Conservation (phyloP, 805 yeast species). For the Yarrowia keelungensis region DNA sequence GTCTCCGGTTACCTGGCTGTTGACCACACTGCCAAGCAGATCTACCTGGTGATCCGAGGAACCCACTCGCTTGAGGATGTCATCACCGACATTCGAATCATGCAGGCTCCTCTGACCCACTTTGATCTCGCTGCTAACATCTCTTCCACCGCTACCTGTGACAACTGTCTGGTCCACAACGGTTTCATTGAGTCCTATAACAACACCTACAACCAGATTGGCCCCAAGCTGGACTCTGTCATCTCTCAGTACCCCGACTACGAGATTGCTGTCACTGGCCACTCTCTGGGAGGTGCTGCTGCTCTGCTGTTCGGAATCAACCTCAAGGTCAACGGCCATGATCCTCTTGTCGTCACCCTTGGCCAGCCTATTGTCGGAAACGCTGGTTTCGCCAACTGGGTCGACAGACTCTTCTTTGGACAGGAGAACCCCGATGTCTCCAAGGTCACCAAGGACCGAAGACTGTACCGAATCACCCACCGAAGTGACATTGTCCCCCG, state of each 20-base stretch:
- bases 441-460: conserved; percentile 10
- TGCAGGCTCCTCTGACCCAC: conserved; percentile 18
- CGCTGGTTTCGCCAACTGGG: conserved; percentile 33
- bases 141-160: conserved; percentile 4
- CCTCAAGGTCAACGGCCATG: conserved; percentile 31
- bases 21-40: conserved; percentile 26
- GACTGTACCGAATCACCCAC: conserved; percentile 32
- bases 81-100: conserved; percentile 24
- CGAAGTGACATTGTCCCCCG: conserved; percentile 30
- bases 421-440: conserved; percentile 25
- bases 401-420: conserved; percentile 30
- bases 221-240: conserved; percentile 4
- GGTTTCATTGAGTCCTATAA: conserved; percentile 29
- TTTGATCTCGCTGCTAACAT: conserved; percentile 17
- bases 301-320: conserved; percentile 35
- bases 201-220: conserved; percentile 30
- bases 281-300: conserved; percentile 36
- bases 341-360: conserved; percentile 30
- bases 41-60: conserved; percentile 29
- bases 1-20: conserved; percentile 28
- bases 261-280: conserved; percentile 20
- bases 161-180: conserved; percentile 20
- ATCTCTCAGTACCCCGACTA: conserved; percentile 27
- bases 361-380: conserved; percentile 38
- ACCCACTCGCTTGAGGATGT: conserved; percentile 23